Conservation (phyloP, 805 yeast species). For the Lipomyces lipofer region DNA sequence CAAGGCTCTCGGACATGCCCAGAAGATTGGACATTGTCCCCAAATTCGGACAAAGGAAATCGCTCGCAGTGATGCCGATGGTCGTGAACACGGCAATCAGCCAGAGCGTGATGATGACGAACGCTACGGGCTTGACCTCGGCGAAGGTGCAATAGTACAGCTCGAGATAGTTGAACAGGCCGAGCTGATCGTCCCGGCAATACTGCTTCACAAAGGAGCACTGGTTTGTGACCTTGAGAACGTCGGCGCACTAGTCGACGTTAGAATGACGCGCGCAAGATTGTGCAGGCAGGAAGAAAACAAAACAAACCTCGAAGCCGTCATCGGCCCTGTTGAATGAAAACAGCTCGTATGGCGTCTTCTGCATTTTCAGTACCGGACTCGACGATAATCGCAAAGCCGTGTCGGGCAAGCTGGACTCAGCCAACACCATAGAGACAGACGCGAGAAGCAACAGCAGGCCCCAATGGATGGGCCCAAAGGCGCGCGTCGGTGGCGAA, state of each 20-base stretch:
- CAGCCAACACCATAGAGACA: no score
- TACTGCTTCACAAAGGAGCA: slow-evolving; percentile 30
- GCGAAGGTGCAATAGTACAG: slow-evolving; percentile 31
- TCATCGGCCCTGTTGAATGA: slow-evolving; percentile 6
- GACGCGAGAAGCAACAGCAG: no score
- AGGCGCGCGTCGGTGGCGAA: no score
- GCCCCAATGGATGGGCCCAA: no score
- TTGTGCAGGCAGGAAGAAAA: background rate
- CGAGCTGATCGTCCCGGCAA: slow-evolving; percentile 23
- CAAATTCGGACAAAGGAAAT: slow-evolving; percentile 77
- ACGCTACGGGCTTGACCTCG: slow-evolving; percentile 14
- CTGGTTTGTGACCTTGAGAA: slow-evolving; percentile 19
- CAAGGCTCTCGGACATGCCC: slow-evolving; percentile 66
- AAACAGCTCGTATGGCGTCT: slow-evolving; percentile 4
- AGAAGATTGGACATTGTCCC: slow-evolving; percentile 62
- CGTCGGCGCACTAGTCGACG: slow-evolving; percentile 27
- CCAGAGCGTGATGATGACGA: slow-evolving; percentile 33
- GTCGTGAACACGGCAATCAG: slow-evolving; percentile 54
- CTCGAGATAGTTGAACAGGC: slow-evolving; percentile 29
- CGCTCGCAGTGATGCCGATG: slow-evolving; percentile 79
- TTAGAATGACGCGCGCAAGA: no score
- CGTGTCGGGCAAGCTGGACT: no score
- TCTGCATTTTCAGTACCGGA: background rate
- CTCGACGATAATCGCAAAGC: slow-evolving; percentile 1
- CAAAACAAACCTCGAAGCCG: slow-evolving; percentile 11